A percentile compares a stretch with the other conserved stretches of the same genome.
Evolutionary conservation across 768 basidiomycete genomes (phyloP).

Genomic region (Hypholoma sublateritium): DNA sequence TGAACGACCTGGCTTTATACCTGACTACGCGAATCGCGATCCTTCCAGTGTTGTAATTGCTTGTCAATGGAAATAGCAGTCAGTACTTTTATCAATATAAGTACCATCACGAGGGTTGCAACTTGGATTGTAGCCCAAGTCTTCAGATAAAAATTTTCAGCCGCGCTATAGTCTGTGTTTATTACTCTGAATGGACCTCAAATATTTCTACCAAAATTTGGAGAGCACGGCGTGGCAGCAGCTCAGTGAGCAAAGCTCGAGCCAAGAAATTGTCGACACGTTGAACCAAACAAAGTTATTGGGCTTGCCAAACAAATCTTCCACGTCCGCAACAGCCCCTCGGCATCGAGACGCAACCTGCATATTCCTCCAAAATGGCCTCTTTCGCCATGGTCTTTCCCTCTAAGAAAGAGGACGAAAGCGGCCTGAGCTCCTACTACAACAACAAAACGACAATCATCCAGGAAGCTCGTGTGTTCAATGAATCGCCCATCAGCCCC

Average conservation of each 20-base stretch:
- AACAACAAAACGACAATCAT: slow-evolving; percentile 98
- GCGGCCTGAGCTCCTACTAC: slow-evolving; percentile 86
- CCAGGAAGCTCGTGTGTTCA: slow-evolving; percentile 98
- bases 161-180: not conserved
- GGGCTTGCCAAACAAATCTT: slow-evolving; percentile 37
- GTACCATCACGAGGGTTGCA: too few relatives aligned
- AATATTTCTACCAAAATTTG: too few relatives aligned
- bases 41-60: too few relatives aligned
- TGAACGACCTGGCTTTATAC: not conserved
- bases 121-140: too few relatives aligned
- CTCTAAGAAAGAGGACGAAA: slow-evolving; percentile 97
- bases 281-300: slow-evolving; percentile 6
- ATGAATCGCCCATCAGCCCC: slow-evolving; percentile 98
- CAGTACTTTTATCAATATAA: too few relatives aligned
- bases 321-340: slow-evolving; percentile 36
- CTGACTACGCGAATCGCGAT: not conserved
- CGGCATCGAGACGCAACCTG: slow-evolving; percentile 10
- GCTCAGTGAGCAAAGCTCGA: too few relatives aligned
- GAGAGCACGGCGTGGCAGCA: too few relatives aligned
- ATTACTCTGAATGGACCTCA: too few relatives aligned
- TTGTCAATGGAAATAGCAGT: too few relatives aligned
- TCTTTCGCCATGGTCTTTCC: slow-evolving; percentile 70
- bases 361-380: slow-evolving; percentile 35
- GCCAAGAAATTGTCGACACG: not conserved
- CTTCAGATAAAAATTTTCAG: too few relatives aligned